Evolutionary conservation across 176 grass and related monocot genomes (phyloP).

Genomic region (Oryza rufipogon): DNA sequence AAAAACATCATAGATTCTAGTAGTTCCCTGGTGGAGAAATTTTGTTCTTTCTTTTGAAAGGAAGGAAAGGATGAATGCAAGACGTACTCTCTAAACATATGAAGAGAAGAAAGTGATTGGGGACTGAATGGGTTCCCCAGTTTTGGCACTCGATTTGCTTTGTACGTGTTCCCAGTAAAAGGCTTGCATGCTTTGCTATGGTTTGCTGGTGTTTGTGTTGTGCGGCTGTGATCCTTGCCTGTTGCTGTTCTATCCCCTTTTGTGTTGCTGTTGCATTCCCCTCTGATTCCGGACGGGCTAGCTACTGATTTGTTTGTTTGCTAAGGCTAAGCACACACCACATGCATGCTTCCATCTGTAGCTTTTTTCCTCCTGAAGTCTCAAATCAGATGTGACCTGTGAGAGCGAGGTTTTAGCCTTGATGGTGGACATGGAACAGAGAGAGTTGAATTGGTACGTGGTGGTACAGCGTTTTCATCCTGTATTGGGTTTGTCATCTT

Average conservation of each 20-base stretch:
- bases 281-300: neutral
- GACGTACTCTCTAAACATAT: constrained; percentile 24
- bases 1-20: constrained; percentile 26
- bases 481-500: neutral
- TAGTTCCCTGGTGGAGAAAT: constrained; percentile 31
- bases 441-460: neutral
- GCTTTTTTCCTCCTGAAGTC: neutral
- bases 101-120: neutral
- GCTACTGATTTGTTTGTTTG: neutral
- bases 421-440: neutral
- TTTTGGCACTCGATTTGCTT: neutral
- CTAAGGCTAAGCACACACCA: neutral
- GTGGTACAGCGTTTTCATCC: neutral
- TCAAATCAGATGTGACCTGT: neutral
- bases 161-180: neutral
- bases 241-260: too few species aligned
- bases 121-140: neutral
- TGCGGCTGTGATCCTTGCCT: neutral
- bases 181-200: neutral
- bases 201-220: neutral
- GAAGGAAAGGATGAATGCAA: constrained; percentile 19
- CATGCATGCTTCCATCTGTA: too few species aligned
- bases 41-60: constrained; percentile 20
- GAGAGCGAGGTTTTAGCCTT: too few species aligned
- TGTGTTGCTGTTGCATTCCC: neutral